phyloP scores from a whole-genome alignment of 1,139 yeast species.

The Scheffersomyces titani region DNA sequence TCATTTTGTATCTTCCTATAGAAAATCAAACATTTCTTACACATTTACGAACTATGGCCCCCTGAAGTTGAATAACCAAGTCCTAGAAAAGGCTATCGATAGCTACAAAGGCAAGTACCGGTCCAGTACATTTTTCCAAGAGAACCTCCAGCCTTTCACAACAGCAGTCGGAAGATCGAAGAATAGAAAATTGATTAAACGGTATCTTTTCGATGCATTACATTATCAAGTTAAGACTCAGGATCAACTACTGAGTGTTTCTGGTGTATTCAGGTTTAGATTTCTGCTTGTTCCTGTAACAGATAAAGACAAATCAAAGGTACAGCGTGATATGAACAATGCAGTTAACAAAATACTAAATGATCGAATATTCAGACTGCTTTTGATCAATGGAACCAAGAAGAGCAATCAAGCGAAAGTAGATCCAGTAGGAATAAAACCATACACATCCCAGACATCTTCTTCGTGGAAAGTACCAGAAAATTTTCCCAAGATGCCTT shows the following conservation, averaged over 20 bases:
- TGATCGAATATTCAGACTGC: constrained; percentile 32
- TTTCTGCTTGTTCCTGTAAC: constrained; percentile 15
- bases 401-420: constrained; percentile 67
- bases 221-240: constrained; percentile 12
- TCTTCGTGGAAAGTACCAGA: constrained; percentile 9
- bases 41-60: constrained; percentile 34
- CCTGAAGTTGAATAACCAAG: constrained; percentile 26
- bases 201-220: constrained; percentile 22
- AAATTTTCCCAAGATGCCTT: constrained; percentile 25
- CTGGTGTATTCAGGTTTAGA: constrained; percentile 27
- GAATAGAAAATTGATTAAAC: constrained; percentile 28
- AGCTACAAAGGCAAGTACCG: constrained; percentile 31
- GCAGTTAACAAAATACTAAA: constrained; percentile 32
- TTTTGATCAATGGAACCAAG: constrained; percentile 61
- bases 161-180: constrained; percentile 36
- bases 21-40: constrained; percentile 44
- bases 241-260: constrained; percentile 17
- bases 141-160: constrained; percentile 29
- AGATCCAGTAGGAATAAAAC: constrained; percentile 70
- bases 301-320: constrained; percentile 25
- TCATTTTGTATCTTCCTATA: constrained; percentile 27
- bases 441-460: constrained; percentile 52
- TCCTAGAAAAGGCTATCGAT: constrained; percentile 21
- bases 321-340: constrained; percentile 27
- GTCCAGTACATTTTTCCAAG: constrained; percentile 23